Evolutionary conservation across 208 protist genomes (phyloP).

Genomic region (Naegleria lovaniensis): DNA sequence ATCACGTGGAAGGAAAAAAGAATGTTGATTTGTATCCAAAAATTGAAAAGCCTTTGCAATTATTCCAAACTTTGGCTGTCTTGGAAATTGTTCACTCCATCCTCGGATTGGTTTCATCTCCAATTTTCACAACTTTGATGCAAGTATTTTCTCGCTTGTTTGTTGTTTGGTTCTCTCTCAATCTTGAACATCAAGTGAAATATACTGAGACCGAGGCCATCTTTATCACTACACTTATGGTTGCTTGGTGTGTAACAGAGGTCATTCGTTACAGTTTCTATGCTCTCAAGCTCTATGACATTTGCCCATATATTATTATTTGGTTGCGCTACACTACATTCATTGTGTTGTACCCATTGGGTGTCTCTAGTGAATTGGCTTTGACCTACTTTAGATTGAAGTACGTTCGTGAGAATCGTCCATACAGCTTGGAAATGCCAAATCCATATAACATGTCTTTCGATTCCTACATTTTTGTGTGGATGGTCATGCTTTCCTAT

Average conservation of each 20-base stretch:
- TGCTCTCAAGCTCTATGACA: slow-evolving; percentile 51
- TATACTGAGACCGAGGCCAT: slow-evolving; percentile 42
- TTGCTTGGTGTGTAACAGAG: slow-evolving; percentile 71
- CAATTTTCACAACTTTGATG: slow-evolving; percentile 66
- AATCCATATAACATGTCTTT: slow-evolving; percentile 69
- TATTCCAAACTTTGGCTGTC: slow-evolving; percentile 70
- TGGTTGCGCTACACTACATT: slow-evolving; percentile 80
- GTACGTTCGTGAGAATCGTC: slow-evolving; percentile 57
- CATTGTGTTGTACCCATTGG: slow-evolving; percentile 74
- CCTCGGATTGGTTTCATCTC: slow-evolving; percentile 62
- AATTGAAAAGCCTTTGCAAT: slow-evolving; percentile 57
- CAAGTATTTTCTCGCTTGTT: slow-evolving; percentile 73
- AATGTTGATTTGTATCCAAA: slow-evolving; percentile 1
- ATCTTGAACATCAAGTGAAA: neutral
- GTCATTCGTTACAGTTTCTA: slow-evolving; percentile 80
- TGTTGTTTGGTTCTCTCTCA: slow-evolving; percentile 51
- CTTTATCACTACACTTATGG: slow-evolving; percentile 62
- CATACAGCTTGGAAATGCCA: slow-evolving; percentile 61
- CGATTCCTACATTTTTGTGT: slow-evolving; percentile 63
- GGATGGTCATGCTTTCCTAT: slow-evolving; percentile 66
- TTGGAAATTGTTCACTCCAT: slow-evolving; percentile 70
- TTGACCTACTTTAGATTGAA: slow-evolving; percentile 64
- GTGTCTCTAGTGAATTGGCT: slow-evolving; percentile 73
- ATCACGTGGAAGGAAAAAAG: neutral
- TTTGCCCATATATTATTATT: slow-evolving; percentile 45